Percentiles rank a stretch among this genome's conserved stretches.
phyloP scores from a whole-genome alignment of 371 early-diverging fungal species.

The Mortierella sp. region DNA sequence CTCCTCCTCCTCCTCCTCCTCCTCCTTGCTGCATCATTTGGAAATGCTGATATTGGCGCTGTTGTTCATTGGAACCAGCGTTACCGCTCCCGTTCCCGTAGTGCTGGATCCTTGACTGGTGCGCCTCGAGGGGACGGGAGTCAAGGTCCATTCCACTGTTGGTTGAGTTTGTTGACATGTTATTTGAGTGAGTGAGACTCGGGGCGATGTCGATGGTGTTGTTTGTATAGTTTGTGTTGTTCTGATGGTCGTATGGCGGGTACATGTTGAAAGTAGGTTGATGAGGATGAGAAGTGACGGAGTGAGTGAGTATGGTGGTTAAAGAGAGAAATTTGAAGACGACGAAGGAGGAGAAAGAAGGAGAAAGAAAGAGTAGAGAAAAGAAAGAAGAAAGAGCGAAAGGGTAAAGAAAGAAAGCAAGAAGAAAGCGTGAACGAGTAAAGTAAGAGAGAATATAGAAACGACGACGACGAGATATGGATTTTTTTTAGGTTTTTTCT shows the following conservation, averaged over 20 bases:
- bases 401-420: neutral
- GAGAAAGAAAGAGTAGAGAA: neutral
- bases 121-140: slow-evolving; percentile 28
- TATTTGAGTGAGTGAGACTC: slow-evolving; percentile 34
- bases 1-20: neutral
- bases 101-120: slow-evolving; percentile 18
- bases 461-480: too few relatives aligned
- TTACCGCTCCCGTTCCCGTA: neutral
- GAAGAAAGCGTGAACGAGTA: too few relatives aligned
- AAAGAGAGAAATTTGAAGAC: too few relatives aligned
- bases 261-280: slow-evolving; percentile 18
- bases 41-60: slow-evolving; percentile 30
- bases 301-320: neutral
- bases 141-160: slow-evolving; percentile 33
- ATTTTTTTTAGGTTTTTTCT: neutral
- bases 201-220: slow-evolving; percentile 41
- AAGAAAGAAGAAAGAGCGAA: too few relatives aligned
- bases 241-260: slow-evolving; percentile 15
- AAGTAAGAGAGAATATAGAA: too few relatives aligned
- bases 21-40: neutral
- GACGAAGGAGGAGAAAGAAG: neutral
- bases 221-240: slow-evolving; percentile 18
- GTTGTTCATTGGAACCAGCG: slow-evolving; percentile 15
- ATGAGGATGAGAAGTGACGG: neutral
- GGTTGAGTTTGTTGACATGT: slow-evolving; percentile 31